phyloP scores from a whole-genome alignment of 768 basidiomycete species.

The Chiua virens region DNA sequence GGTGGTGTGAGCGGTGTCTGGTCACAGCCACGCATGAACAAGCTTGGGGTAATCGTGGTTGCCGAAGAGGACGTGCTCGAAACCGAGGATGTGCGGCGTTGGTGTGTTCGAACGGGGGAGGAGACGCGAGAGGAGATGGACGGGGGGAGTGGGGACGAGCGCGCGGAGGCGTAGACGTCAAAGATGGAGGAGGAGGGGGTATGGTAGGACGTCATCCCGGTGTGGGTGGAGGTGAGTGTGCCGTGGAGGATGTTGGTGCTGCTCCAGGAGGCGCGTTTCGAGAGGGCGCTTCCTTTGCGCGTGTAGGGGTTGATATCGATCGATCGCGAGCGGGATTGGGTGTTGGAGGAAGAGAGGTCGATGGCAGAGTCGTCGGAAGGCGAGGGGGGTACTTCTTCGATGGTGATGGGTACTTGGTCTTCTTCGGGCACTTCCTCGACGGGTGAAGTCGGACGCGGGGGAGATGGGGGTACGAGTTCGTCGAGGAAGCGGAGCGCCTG shows the following conservation, averaged over 20 bases:
- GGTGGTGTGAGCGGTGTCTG: constrained; percentile 23
- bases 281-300: constrained; percentile 25
- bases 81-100: constrained; percentile 40
- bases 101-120: constrained; percentile 27
- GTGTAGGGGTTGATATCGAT: constrained; percentile 27
- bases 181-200: constrained; percentile 80
- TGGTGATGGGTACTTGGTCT: constrained; percentile 9
- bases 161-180: constrained; percentile 60
- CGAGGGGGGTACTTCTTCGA: constrained; percentile 5
- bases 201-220: constrained; percentile 65
- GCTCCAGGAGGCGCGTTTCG: constrained; percentile 47
- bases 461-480: constrained; percentile 49
- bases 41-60: constrained; percentile 59
- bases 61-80: constrained; percentile 38
- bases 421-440: neutral
- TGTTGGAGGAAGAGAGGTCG: constrained; percentile 23
- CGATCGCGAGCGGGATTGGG: constrained; percentile 17
- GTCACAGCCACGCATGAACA: constrained; percentile 41
- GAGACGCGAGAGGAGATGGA: constrained; percentile 30
- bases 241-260: constrained; percentile 43
- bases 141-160: constrained; percentile 53
- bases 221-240: constrained; percentile 58
- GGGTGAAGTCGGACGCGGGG: constrained; percentile 9
- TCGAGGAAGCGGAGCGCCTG: constrained; percentile 57
- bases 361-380: constrained; percentile 2